Evolutionary conservation across 2,329 filamentous ascomycete genomes (phyloP).

Genomic region (Aspergillaceae sp.): DNA sequence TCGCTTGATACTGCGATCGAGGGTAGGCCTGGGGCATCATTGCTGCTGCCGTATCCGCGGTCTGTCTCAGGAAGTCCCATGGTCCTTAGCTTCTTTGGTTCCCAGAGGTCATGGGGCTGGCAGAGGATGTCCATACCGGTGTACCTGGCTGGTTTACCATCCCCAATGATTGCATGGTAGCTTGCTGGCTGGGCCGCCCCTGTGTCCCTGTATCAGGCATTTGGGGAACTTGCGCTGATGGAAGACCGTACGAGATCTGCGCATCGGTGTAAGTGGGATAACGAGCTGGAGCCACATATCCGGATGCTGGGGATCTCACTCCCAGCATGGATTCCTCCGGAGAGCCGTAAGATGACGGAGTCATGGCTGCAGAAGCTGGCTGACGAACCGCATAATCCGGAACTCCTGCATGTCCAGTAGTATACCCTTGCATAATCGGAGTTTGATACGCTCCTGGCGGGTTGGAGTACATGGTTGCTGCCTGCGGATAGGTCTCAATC

Average conservation of each 20-base stretch:
- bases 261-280: slow-evolving; percentile 14
- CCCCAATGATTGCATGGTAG: slow-evolving; percentile 29
- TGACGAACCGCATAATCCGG: slow-evolving; percentile 25
- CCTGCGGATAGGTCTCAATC: slow-evolving; percentile 21
- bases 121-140: slow-evolving; percentile 26
- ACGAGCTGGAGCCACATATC: slow-evolving; percentile 9
- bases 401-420: slow-evolving; percentile 17
- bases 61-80: slow-evolving; percentile 16
- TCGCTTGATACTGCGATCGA: slow-evolving; percentile 22
- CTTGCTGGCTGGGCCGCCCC: slow-evolving; percentile 25
- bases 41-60: slow-evolving; percentile 27
- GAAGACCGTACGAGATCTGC: slow-evolving; percentile 19
- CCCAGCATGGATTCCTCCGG: slow-evolving; percentile 11
- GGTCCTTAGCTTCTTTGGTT: slow-evolving; percentile 15
- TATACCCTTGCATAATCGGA: slow-evolving; percentile 27
- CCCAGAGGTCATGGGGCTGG: slow-evolving; percentile 12
- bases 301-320: slow-evolving; percentile 9
- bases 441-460: slow-evolving; percentile 26
- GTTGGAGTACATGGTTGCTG: slow-evolving; percentile 23
- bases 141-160: slow-evolving; percentile 25
- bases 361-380: slow-evolving; percentile 7
- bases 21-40: slow-evolving; percentile 31
- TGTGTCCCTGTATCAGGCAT: slow-evolving; percentile 18
- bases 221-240: slow-evolving; percentile 24
- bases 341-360: slow-evolving; percentile 11